phyloP scores from a whole-genome alignment of 164 flowering plant species.

The Litsea cubeba region DNA sequence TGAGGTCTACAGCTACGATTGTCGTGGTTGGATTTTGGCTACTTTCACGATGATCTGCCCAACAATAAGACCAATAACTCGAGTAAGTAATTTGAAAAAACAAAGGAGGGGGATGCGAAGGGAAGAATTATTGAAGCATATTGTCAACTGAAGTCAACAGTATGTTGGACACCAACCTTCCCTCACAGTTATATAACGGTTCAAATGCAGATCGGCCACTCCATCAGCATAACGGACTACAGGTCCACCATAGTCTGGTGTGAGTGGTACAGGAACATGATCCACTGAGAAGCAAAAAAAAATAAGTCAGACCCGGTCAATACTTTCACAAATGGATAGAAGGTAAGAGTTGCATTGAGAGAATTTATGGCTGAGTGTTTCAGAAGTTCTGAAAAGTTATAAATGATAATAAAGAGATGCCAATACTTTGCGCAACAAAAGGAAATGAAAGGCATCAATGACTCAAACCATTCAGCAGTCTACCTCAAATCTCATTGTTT shows the following conservation, averaged over 20 bases:
- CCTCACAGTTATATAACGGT: conserved; percentile 40
- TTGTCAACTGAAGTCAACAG: too few relatives aligned
- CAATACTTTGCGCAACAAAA: neutral
- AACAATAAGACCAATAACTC: neutral
- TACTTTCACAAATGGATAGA: neutral
- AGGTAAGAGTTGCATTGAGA: neutral
- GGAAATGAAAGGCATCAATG: neutral
- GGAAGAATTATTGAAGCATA: too few relatives aligned
- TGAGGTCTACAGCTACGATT: conserved; percentile 53
- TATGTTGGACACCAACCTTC: conserved; percentile 35
- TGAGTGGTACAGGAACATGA: conserved; percentile 37
- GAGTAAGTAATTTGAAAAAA: too few relatives aligned
- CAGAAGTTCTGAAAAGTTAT: neutral
- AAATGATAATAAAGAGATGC: neutral
- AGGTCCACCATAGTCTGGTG: conserved; percentile 58
- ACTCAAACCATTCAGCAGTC: neutral
- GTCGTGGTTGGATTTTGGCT: conserved; percentile 55
- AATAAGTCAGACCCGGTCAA: neutral
- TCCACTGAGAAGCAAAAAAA: conserved; percentile 20
- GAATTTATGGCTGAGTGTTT: neutral
- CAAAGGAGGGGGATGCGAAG: too few relatives aligned
- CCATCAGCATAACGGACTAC: conserved; percentile 57
- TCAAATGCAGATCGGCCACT: conserved; percentile 44
- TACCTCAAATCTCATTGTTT: too few relatives aligned
- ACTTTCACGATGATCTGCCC: conserved; percentile 68